Conservation (phyloP, 257 asterid species). For the Solanum appendiculatum region DNA sequence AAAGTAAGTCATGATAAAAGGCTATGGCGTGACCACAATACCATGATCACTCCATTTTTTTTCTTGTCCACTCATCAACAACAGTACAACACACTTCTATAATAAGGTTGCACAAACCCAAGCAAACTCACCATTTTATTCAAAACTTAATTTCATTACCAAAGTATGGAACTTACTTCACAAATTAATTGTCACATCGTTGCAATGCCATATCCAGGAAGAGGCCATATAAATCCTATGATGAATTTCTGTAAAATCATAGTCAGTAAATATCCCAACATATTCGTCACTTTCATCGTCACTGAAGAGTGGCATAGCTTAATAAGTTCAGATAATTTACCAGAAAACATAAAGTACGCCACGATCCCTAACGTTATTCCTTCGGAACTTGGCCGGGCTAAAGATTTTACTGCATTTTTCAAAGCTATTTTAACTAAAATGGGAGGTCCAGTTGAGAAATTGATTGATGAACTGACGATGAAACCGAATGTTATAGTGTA, state of each 20-base stretch:
- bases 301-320: slow-evolving; percentile 38
- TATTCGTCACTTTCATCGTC: slow-evolving; percentile 30
- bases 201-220: slow-evolving; percentile 76
- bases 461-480: slow-evolving; percentile 21
- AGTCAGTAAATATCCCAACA: slow-evolving; percentile 3
- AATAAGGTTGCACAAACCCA: not conserved
- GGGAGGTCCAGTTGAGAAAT: slow-evolving; percentile 43
- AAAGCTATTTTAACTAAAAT: slow-evolving; percentile 19
- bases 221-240: slow-evolving; percentile 78
- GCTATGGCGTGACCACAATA: not conserved
- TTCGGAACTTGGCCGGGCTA: slow-evolving; percentile 42
- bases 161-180: not conserved
- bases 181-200: slow-evolving; percentile 35
- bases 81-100: not conserved
- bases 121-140: not conserved
- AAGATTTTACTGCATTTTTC: slow-evolving; percentile 17
- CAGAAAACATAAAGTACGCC: slow-evolving; percentile 21
- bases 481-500: slow-evolving; percentile 25
- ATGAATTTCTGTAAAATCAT: slow-evolving; percentile 18
- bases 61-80: not conserved
- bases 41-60: not conserved
- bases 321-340: slow-evolving; percentile 22
- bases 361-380: slow-evolving; percentile 54
- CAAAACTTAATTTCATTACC: not conserved
- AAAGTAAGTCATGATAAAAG: not conserved